These are phyloP conservation scores for Coemansia sp. DNA, from an alignment of 192 early-diverging fungal species.

Conservation along the genomic window DNA sequence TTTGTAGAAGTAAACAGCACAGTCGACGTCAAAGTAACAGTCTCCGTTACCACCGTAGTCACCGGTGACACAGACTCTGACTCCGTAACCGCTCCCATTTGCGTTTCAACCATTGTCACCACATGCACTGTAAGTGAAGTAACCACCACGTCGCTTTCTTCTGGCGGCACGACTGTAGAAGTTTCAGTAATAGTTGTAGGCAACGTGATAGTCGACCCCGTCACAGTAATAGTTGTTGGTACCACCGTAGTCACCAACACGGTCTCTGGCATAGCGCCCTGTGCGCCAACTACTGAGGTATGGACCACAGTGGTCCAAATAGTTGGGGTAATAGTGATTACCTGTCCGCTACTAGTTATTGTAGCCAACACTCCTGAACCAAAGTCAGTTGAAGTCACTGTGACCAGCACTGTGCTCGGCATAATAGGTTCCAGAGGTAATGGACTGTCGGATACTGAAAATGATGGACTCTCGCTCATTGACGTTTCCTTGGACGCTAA, in stretches of 20 bases:
- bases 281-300: neutral
- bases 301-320: neutral
- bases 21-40: constrained; percentile 10
- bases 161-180: neutral
- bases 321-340: neutral
- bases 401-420: constrained; percentile 8
- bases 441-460: neutral
- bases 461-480: neutral
- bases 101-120: neutral
- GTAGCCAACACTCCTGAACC: neutral
- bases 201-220: neutral
- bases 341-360: neutral
- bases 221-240: neutral
- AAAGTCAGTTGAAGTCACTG: neutral
- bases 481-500: constrained; percentile 2
- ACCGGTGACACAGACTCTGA: neutral
- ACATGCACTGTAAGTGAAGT: neutral
- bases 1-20: neutral
- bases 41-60: neutral
- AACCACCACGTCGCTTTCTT: neutral
- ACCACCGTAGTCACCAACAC: neutral
- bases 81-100: neutral
- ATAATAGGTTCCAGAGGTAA: neutral
- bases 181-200: neutral
- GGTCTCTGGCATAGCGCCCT: neutral